phyloP scores from a whole-genome alignment of 2,329 filamentous ascomycete species.

The Paracorniculantispora psalliotae region DNA sequence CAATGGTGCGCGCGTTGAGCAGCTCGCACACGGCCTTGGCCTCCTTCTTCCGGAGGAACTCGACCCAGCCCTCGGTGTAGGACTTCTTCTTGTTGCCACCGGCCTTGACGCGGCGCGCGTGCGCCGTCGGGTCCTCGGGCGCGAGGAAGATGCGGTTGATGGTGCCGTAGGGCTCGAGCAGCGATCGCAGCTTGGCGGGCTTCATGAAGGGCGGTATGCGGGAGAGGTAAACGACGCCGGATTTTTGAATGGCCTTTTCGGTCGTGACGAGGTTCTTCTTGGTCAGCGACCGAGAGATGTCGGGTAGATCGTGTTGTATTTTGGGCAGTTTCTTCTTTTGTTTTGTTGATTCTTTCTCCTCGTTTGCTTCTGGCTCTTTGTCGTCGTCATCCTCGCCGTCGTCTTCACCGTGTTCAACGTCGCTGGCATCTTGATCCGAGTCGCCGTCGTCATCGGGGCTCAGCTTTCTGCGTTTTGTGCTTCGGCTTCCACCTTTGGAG shows the following conservation, averaged over 20 bases:
- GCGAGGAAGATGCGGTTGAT: conserved; percentile 76
- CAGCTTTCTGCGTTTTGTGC: conserved; percentile 60
- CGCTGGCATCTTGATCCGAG: conserved; percentile 22
- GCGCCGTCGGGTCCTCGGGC: conserved; percentile 65
- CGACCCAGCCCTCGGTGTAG: conserved; percentile 84
- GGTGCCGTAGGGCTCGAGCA: conserved; percentile 68
- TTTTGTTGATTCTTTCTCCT: conserved; percentile 22
- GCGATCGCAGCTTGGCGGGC: conserved; percentile 67
- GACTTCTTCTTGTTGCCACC: conserved; percentile 80
- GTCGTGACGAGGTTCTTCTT: conserved; percentile 65
- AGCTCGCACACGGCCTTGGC: conserved; percentile 72
- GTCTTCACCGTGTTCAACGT: conserved; percentile 21
- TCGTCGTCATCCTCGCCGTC: conserved; percentile 21
- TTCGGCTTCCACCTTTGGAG: conserved; percentile 58
- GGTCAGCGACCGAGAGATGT: conserved; percentile 49
- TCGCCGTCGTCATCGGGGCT: conserved; percentile 34
- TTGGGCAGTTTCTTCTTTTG: conserved; percentile 23
- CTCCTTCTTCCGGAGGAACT: conserved; percentile 70
- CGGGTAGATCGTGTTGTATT: conserved; percentile 35
- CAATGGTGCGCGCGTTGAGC: conserved; percentile 72
- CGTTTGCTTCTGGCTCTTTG: not conserved
- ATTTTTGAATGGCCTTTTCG: conserved; percentile 62
- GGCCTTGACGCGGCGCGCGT: conserved; percentile 60
- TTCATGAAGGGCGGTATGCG: conserved; percentile 88
- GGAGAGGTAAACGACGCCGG: conserved; percentile 78